phyloP scores from a whole-genome alignment of 1,284 basidiomycete genomes.

The Irpex lacteus region DNA sequence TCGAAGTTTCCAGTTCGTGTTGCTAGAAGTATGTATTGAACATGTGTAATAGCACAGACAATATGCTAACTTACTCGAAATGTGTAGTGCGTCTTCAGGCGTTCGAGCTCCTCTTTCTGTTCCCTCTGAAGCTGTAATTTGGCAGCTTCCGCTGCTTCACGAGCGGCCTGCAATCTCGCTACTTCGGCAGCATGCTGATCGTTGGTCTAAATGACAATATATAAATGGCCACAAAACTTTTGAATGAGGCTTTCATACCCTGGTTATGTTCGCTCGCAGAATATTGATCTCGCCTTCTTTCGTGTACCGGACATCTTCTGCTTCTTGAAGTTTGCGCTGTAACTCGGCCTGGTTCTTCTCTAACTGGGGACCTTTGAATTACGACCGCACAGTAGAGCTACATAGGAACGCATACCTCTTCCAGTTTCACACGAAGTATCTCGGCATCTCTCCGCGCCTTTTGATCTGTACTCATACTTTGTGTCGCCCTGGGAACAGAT shows the following conservation, averaged over 20 bases:
- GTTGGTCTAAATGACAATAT: conserved; percentile 39
- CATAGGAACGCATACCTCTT: conserved; percentile 10
- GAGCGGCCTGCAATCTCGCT: conserved; percentile 53
- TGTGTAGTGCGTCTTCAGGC: conserved; percentile 61
- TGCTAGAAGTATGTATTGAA: conserved; percentile 40
- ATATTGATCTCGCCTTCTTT: conserved; percentile 66
- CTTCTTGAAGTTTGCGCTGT: conserved; percentile 43
- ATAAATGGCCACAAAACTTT: neutral
- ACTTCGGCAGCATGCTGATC: conserved; percentile 59
- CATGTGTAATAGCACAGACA: conserved; percentile 10
- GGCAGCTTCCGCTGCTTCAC: conserved; percentile 56
- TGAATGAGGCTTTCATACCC: conserved; percentile 35
- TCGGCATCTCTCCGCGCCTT: conserved; percentile 7
- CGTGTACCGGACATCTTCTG: conserved; percentile 42
- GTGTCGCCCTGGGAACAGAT: neutral
- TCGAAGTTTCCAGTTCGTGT: conserved; percentile 64
- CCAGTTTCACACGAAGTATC: conserved; percentile 1
- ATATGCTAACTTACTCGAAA: conserved; percentile 53
- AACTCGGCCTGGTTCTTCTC: conserved; percentile 44
- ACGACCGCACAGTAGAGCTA: neutral
- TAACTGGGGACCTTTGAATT: conserved; percentile 37
- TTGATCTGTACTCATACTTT: neutral
- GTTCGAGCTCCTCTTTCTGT: conserved; percentile 65
- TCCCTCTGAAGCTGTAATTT: conserved; percentile 54
- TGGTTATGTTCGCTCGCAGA: conserved; percentile 54